A percentile compares a stretch with the other conserved stretches of the same genome.
Evolutionary conservation across 768 basidiomycete genomes (phyloP).

Genomic region (Vararia minispora): DNA sequence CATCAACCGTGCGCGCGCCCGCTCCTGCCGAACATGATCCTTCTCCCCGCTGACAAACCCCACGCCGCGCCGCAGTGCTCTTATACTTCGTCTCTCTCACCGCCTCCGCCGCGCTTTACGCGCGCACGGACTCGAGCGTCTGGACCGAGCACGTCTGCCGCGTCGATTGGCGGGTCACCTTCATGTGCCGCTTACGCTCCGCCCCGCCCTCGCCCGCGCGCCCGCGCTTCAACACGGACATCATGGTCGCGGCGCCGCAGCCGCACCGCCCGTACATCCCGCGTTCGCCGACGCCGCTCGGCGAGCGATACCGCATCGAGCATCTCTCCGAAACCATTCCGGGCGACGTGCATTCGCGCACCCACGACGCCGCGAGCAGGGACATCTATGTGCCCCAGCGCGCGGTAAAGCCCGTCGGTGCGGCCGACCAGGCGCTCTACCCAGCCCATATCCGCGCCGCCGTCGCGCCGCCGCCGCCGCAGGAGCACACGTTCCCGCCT

Average conservation of each 20-base stretch:
- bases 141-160: slow-evolving; percentile 9
- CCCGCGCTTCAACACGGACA: background rate
- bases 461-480: too few species aligned
- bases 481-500: too few species aligned
- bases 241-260: slow-evolving; percentile 6
- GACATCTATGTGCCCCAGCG: background rate
- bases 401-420: background rate
- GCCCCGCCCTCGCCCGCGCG: slow-evolving; percentile 2
- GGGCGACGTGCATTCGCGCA: background rate
- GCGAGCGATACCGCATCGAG: slow-evolving; percentile 2
- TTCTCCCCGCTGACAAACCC: background rate
- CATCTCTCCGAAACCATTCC: background rate
- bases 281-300: slow-evolving; percentile 1
- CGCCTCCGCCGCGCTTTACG: slow-evolving; percentile 6
- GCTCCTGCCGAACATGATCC: background rate
- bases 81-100: slow-evolving; percentile 7
- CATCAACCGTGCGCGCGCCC: slow-evolving; percentile 6
- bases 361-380: background rate
- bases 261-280: slow-evolving; percentile 9
- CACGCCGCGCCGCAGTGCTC: slow-evolving; percentile 6
- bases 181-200: slow-evolving; percentile 2
- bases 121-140: slow-evolving; percentile 2
- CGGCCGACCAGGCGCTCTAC: slow-evolving; percentile 2
- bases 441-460: slow-evolving; percentile 7
- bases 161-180: slow-evolving; percentile 8